Evolutionary conservation across 164 flowering plant species (phyloP), one percentile per base, ranked within the genome.

Genomic region (Euptelea pleiosperma): DNA sequence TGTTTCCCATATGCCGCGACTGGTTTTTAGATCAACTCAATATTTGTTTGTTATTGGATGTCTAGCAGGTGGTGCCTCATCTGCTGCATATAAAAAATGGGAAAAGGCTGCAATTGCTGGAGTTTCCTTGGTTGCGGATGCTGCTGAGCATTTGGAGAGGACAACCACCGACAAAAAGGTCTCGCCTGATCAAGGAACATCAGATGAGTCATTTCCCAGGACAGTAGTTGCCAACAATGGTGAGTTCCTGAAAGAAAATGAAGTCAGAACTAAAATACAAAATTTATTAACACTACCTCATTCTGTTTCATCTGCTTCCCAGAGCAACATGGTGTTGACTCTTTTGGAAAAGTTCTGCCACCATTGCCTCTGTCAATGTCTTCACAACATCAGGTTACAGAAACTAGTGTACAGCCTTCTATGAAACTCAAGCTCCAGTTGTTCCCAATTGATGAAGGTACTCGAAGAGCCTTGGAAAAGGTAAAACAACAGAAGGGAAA

Each of bases 21-120:
- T n/a, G n/a, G n/a, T n/a, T n/a, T n/a, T n/a, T n/a, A 48, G 19
- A 48, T 26, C 52, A 29, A 18, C 18, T 50, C 34, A 30, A 34
- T 8, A 51, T 18, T 19, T 45, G 36, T 8, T 43, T 61, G 33
- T 56, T 50, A 55, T 24, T 63, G 48, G 36, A 49, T 45, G 29
- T 56, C 31, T 49, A 30, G 58, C 67, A 80, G 95, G 82, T 66
- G 41, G 57, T 52, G 62, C 59, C 39, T 80, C 94, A 58, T 72
- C 88, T 62, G 78, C 83, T 70, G 88, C 89, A 35, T 82, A 83
- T 70, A 88, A 73, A 75, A 81, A 80, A 65, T 91, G 96, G 97
- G 99, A 91, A 71, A 93, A 82, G 73, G 99, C 97, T 67, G 99
- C 96, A 57, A 90, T 84, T 37, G 96, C 87, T 79, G 99, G 99